phyloP scores from a whole-genome alignment of 331 rosid genomes.

The Pyrus hybrid region DNA sequence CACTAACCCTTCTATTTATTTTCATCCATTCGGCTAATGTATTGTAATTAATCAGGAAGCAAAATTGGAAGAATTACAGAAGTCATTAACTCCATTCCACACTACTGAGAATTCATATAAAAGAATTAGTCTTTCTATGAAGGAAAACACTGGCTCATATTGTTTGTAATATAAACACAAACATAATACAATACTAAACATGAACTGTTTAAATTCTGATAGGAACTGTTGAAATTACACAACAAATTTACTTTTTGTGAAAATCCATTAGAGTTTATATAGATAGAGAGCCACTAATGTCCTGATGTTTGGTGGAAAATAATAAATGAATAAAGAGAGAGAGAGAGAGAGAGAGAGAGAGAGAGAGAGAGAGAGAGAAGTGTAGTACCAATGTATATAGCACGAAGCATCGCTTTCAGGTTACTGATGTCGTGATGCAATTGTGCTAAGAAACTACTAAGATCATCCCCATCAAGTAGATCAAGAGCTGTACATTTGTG shows the following conservation, averaged over 20 bases:
- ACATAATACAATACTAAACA: background rate
- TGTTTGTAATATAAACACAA: background rate
- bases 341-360: too few species aligned
- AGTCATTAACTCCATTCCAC: background rate
- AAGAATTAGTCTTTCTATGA: background rate
- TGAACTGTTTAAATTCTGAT: background rate
- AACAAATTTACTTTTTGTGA: background rate
- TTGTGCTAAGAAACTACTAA: slow-evolving; percentile 58
- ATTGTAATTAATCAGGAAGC: background rate
- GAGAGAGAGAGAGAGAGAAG: background rate
- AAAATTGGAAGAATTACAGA: background rate
- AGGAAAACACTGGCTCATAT: background rate
- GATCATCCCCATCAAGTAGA: slow-evolving; percentile 71
- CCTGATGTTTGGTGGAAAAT: background rate
- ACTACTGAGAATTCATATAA: background rate
- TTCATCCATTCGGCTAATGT: background rate
- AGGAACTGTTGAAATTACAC: background rate
- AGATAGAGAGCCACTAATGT: background rate
- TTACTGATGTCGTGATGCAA: slow-evolving; percentile 63
- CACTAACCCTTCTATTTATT: background rate
- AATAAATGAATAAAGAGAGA: background rate
- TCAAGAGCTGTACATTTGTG: slow-evolving; percentile 76
- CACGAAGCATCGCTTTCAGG: slow-evolving; percentile 97
- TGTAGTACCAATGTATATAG: slow-evolving; percentile 71
- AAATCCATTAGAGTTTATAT: background rate